Percentiles rank a stretch among this genome's conserved stretches.
Conservation (phyloP, 768 basidiomycete genomes). For the Lentinula sp. region DNA sequence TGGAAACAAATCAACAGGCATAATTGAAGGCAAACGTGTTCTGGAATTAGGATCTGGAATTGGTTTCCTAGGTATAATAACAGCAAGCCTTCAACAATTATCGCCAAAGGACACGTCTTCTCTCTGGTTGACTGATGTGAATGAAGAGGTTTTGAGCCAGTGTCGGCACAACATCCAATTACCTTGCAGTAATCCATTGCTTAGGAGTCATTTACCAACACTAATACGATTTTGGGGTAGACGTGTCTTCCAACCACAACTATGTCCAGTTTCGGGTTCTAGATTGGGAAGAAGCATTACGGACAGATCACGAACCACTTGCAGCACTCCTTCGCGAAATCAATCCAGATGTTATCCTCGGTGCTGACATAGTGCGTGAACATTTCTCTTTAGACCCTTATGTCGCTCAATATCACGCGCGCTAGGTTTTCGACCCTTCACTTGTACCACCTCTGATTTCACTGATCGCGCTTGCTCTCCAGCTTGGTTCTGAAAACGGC, state of each 20-base stretch:
- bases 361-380: constrained; percentile 57
- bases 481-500: constrained; percentile 8
- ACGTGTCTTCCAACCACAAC: constrained; percentile 47
- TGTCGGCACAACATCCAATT: constrained; percentile 58
- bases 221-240: constrained; percentile 23
- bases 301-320: constrained; percentile 18
- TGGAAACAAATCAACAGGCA: neutral
- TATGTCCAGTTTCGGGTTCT: constrained; percentile 38
- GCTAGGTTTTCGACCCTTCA: constrained; percentile 62
- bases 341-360: constrained; percentile 54
- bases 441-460: constrained; percentile 53
- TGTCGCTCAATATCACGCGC: neutral
- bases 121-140: constrained; percentile 59
- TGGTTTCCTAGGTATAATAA: constrained; percentile 68
- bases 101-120: constrained; percentile 1
- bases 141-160: constrained; percentile 54
- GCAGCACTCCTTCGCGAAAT: constrained; percentile 33
- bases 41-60: constrained; percentile 74
- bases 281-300: constrained; percentile 64
- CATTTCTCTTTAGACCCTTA: neutral
- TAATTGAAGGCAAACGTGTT: constrained; percentile 29
- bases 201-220: neutral
- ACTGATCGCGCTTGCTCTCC: constrained; percentile 41
- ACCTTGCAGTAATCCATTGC: constrained; percentile 48
- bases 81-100: constrained; percentile 49